Base-by-base conservation (phyloP, 2,329 filamentous ascomycete species). In the Amphichorda felina region DNA sequence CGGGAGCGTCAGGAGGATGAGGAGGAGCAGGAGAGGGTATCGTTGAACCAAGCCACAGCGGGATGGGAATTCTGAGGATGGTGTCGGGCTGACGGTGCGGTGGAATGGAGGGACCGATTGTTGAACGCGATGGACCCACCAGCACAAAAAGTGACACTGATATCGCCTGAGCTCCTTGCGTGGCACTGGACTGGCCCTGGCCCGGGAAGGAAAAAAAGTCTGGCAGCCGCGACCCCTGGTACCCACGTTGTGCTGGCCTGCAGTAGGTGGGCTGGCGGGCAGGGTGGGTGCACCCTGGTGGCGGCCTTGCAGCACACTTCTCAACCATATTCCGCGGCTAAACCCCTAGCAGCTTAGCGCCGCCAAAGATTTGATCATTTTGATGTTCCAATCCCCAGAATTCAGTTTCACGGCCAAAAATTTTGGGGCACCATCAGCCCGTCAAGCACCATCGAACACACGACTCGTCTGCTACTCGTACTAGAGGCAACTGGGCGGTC, bases 401-500 rank as follows among this genome's bases (percentile, higher is more conserved):
- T 22, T 19, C 29, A 16, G 19, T 15, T 9, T 17, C 17, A 24
- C n/a, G n/a, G 30, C 28, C 31, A 18, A 15, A 25, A 21, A 24
- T 39, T 36, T 39, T 39, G 38, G 38, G 38, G 38, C 34, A 39
- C 37, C 37, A 33, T 33, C 33, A 36, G 22, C 33, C 33, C 31
- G 16, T 24, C 19, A n/a, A n/a, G n/a, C n/a, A n/a, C n/a, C n/a
- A n/a, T n/a, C n/a, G n/a, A n/a, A n/a, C n/a, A n/a, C n/a, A n/a
- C n/a, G n/a, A n/a, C n/a, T n/a, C n/a, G n/a, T n/a, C n/a, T n/a
- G n/a, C n/a, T n/a, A n/a, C n/a, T n/a, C n/a, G n/a, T n/a, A n/a
- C n/a, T n/a, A n/a, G n/a, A n/a, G n/a, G n/a, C n/a, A n/a, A n/a
- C n/a, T n/a, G n/a, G n/a, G n/a, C n/a, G n/a, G n/a, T n/a, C n/a